Base-by-base conservation (phyloP, 768 basidiomycete species). In the Tricholoma saponaceum region DNA sequence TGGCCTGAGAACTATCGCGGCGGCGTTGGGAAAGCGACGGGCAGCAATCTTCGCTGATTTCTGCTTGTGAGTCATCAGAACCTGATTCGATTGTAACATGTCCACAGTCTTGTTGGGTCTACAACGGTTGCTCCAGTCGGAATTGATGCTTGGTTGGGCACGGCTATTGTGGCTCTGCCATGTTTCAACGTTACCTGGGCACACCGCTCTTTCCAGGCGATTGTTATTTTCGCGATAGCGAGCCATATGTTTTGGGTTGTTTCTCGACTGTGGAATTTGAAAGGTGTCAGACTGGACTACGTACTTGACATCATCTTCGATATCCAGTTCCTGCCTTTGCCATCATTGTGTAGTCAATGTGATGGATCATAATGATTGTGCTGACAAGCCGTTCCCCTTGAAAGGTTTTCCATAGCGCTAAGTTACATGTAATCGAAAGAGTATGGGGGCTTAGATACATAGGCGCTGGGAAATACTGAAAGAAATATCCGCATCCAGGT, bases 1-100 rank as follows among this genome's bases (percentile, higher is more conserved):
- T 51, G 59, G 62, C 5, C 56, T 60, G 33, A 55, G 51, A 41
- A 63, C 62, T 2, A 58, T 63, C 43, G 59, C 59, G 10, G 52
- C 54, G n/a, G 54, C 55, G 12, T 32, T 63, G 20, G 62, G 59
- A 5, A 33, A 41, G 37, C 46, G 62, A 25, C 46, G 30, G 7
- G 54, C 62, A 22, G 57, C 57, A 9, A 37, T 54, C 14, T 63
- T 63, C 30, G 52, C 56, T 14, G 54, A 32, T 1, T 35, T 58
- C 28, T 63, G 62, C 59, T 63, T 60, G 62, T 63, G 33, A 58
- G 57, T 58, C 10, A 20, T 44, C 25, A 18, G 7, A 0, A 20
- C 20, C 41, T 43, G 41, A 20, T 43, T 9, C 10, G 13, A 23
- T 3, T 13, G 8, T 46, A 46, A 25, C 44, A 5, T 12, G 25